Conservation (phyloP, 768 basidiomycete species). For the Coprinopsis marcescibilis region DNA sequence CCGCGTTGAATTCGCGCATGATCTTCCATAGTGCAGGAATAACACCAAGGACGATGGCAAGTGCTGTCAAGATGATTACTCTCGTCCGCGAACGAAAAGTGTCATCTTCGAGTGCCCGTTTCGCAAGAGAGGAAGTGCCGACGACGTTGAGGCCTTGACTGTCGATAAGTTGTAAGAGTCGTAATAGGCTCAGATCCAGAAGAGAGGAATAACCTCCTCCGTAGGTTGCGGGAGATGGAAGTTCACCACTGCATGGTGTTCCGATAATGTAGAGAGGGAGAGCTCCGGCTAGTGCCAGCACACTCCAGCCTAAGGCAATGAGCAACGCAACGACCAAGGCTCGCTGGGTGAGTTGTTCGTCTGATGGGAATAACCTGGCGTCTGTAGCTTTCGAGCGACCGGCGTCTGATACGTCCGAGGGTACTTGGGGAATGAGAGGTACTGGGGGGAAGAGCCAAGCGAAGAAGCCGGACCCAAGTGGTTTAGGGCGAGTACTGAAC, state of each 20-base stretch:
- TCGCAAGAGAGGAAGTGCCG: slow-evolving; percentile 22
- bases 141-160: slow-evolving; percentile 28
- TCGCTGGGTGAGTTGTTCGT: slow-evolving; percentile 70
- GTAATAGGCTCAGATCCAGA: slow-evolving; percentile 71
- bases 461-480: slow-evolving; percentile 50
- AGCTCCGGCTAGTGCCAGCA: slow-evolving; percentile 64
- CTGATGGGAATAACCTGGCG: slow-evolving; percentile 61
- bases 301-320: slow-evolving; percentile 59
- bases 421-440: slow-evolving; percentile 55
- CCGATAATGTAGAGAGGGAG: slow-evolving; percentile 69
- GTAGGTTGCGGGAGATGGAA: slow-evolving; percentile 36
- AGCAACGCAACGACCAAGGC: slow-evolving; percentile 60
- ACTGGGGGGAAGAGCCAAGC: slow-evolving; percentile 70
- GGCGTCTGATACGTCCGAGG: slow-evolving; percentile 50
- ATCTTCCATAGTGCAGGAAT: slow-evolving; percentile 63
- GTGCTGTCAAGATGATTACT: slow-evolving; percentile 60
- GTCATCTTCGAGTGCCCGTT: slow-evolving; percentile 30
- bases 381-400: slow-evolving; percentile 45
- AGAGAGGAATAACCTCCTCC: slow-evolving; percentile 61
- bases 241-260: slow-evolving; percentile 61
- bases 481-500: slow-evolving; percentile 56
- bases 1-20: slow-evolving; percentile 52
- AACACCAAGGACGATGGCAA: slow-evolving; percentile 58
- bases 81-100: slow-evolving; percentile 47
- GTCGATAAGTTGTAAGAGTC: slow-evolving; percentile 62